These are phyloP conservation scores for Ceriops zippeliana DNA, from an alignment of 345 rosid species.

Conservation along the genomic window DNA sequence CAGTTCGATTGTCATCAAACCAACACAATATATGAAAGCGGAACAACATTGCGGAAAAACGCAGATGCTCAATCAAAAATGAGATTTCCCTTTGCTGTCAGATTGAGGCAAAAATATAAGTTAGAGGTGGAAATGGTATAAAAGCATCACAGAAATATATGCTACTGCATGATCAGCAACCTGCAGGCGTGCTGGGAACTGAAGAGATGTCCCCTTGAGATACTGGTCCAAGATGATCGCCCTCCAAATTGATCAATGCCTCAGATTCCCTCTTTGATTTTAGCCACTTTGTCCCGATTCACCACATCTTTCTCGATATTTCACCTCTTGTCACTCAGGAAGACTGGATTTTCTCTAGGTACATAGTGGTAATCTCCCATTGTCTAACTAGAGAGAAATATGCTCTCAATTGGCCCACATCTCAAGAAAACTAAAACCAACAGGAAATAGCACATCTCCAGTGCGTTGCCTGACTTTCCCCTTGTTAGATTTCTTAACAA, in stretches of 20 bases:
- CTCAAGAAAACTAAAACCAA: constrained; percentile 64
- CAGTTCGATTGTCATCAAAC: too few relatives aligned
- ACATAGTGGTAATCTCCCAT: constrained; percentile 64
- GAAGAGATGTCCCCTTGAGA: constrained; percentile 7
- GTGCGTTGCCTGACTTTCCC: constrained; percentile 65
- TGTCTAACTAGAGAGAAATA: constrained; percentile 52
- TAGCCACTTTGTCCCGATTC: constrained; percentile 68
- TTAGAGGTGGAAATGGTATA: too few relatives aligned
- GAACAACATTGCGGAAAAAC: too few relatives aligned
- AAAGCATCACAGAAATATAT: too few relatives aligned
- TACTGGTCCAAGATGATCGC: constrained; percentile 69
- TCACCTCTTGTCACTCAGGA: constrained; percentile 57
- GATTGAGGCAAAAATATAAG: too few relatives aligned
- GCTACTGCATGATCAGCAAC: too few relatives aligned
- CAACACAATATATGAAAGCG: too few relatives aligned
- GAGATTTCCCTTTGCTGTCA: too few relatives aligned
- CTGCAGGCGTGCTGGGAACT: not conserved
- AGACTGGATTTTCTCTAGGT: constrained; percentile 66
- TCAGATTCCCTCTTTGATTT: constrained; percentile 80
- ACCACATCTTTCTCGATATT: constrained; percentile 52
- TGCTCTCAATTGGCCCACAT: constrained; percentile 60
- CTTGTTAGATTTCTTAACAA: too few relatives aligned
- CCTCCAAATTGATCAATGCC: constrained; percentile 76
- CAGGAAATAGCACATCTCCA: constrained; percentile 80
- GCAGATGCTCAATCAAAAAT: too few relatives aligned